Base-by-base conservation (phyloP, 495 filamentous ascomycete genomes). In the Daldinia childiae region DNA sequence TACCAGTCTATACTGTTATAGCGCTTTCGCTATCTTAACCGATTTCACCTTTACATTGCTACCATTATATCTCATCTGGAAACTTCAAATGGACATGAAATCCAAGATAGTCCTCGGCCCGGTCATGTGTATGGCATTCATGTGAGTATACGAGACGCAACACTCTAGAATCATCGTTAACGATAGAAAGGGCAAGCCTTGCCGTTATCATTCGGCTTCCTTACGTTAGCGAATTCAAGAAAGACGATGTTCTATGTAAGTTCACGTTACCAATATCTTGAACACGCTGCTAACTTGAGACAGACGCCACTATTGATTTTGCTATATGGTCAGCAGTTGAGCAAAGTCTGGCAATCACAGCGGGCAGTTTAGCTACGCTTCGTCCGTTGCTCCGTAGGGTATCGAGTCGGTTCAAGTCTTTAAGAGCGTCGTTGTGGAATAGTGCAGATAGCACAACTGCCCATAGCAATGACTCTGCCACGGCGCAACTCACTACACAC, bases 291-390 rank as follows among this genome's bases (percentile, higher is more conserved):
- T 48, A 21, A 48, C 43, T 21, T 4, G 6, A 19, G 43, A 19
- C 19, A 48, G 43, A 48, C 21, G 9, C 19, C 9, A 48, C 43
- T 14, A 30, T 27, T 14, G 3, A 55, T 14, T 29, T 55, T 19
- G 51, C 11, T 4, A 11, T 55, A 15, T 55, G 51, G 43, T 48
- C 43, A 48, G 43, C 43, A 24, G 19, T 48, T 11, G 43, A 48
- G 43, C 43, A 48, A 21, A 24, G 43, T 5, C 19, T 48, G 19
- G 43, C 43, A 19, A 48, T 48, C 43, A 12, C 43, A 3, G 43
- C 43, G 43, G 43, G 43, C 24, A 48, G 43, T 24, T 55, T 55
- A 55, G 51, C 29, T 32, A 55, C 51, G 27, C 14, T 55, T 15
- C 51, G 26, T 30, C 51, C 24, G 3, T n/a, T 32, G 26, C 51